Conservation (phyloP, 345 rosid genomes). For the Lepidium africanum region DNA sequence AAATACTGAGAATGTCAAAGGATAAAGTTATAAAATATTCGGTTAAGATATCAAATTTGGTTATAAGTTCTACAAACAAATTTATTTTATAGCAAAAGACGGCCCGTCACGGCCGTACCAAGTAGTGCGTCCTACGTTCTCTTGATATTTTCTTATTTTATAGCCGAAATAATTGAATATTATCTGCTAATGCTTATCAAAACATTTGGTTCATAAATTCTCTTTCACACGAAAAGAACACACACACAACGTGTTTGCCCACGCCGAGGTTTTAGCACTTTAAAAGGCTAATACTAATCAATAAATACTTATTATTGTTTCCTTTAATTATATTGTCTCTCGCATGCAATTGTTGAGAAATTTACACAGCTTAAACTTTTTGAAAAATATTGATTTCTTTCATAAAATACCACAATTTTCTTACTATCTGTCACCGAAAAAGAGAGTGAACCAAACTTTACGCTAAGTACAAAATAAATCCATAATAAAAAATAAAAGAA, state of each 20-base stretch:
- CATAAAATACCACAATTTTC: not conserved
- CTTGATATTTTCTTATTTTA: not conserved
- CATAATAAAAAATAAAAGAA: not conserved
- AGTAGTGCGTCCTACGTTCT: slow-evolving; percentile 22
- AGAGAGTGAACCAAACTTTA: not conserved
- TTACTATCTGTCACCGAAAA: not conserved
- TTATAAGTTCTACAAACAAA: not conserved
- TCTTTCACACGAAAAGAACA: not conserved
- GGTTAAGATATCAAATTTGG: not conserved
- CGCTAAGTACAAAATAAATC: slow-evolving; percentile 1
- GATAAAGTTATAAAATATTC: slow-evolving; percentile 5
- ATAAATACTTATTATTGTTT: too few relatives aligned
- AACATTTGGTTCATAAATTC: not conserved
- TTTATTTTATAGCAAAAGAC: not conserved
- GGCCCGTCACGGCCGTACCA: slow-evolving; percentile 9
- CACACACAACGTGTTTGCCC: slow-evolving; percentile 12
- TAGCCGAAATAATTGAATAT: slow-evolving; percentile 23
- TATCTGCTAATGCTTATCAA: not conserved
- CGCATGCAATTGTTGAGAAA: slow-evolving; percentile 15
- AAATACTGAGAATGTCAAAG: slow-evolving; percentile 3
- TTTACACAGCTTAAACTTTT: not conserved
- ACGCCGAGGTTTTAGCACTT: slow-evolving; percentile 14
- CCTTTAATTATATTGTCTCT: not conserved
- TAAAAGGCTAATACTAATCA: not conserved
- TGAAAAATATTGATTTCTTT: not conserved